Evolutionary conservation across 306 rosid species (phyloP).

Genomic region (Boehmeria nivea): DNA sequence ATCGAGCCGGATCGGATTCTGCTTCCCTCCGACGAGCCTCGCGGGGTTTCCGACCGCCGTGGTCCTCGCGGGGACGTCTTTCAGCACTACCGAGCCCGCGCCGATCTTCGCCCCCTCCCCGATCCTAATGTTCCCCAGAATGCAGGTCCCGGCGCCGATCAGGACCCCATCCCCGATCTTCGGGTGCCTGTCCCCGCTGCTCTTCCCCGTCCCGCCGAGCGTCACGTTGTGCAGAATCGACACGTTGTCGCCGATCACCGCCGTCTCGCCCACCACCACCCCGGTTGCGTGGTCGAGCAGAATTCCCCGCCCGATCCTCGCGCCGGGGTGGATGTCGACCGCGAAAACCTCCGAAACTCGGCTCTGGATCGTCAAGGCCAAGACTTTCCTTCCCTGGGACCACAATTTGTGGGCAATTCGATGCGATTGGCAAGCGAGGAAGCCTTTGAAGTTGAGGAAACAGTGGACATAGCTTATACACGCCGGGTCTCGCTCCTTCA

Average conservation of each 20-base stretch:
- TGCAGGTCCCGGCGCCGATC: slow-evolving; percentile 88
- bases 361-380: slow-evolving; percentile 72
- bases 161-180: slow-evolving; percentile 90
- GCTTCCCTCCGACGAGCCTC: slow-evolving; percentile 76
- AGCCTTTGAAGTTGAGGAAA: slow-evolving; percentile 76
- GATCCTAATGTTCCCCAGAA: slow-evolving; percentile 67
- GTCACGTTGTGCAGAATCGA: slow-evolving; percentile 86
- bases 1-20: slow-evolving; percentile 60
- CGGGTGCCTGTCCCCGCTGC: slow-evolving; percentile 76
- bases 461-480: slow-evolving; percentile 71
- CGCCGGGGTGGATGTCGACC: slow-evolving; percentile 90
- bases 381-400: slow-evolving; percentile 44
- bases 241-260: slow-evolving; percentile 83
- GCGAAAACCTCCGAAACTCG: slow-evolving; percentile 71
- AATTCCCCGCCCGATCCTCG: slow-evolving; percentile 63
- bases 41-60: slow-evolving; percentile 93
- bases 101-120: slow-evolving; percentile 90
- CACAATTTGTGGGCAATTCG: slow-evolving; percentile 68
- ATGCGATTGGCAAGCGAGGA: slow-evolving; percentile 70
- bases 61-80: slow-evolving; percentile 86
- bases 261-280: slow-evolving; percentile 84
- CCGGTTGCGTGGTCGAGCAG: slow-evolving; percentile 93
- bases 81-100: slow-evolving; percentile 80
- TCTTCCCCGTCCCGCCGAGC: slow-evolving; percentile 88
- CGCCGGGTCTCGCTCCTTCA: slow-evolving; percentile 81